Evolutionary conservation across 352 stramenopile genomes (phyloP).

Genomic region (Globisporangium splendens): DNA sequence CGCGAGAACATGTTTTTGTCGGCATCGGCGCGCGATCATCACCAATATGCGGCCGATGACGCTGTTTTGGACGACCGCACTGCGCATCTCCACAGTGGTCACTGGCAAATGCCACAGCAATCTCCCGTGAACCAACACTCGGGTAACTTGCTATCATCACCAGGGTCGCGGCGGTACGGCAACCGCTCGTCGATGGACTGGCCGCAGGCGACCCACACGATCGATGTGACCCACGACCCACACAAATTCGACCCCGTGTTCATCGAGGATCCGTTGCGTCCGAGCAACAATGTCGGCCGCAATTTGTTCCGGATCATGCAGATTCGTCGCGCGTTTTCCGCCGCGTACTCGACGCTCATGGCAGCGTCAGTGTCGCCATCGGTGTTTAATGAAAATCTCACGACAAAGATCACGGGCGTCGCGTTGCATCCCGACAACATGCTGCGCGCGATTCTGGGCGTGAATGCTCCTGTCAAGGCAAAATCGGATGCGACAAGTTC

Average conservation of each 20-base stretch:
- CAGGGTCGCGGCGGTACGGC: constrained; percentile 56
- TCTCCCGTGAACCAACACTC: constrained; percentile 37
- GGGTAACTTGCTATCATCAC: constrained; percentile 47
- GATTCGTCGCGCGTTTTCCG: constrained; percentile 75
- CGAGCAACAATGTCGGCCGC: constrained; percentile 94
- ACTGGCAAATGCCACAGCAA: constrained; percentile 60
- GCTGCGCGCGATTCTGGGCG: constrained; percentile 62
- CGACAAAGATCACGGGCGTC: constrained; percentile 56
- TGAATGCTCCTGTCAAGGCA: constrained; percentile 45
- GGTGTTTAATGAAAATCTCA: constrained; percentile 56
- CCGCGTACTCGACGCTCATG: constrained; percentile 69
- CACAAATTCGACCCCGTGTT: constrained; percentile 94
- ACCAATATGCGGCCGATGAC: constrained; percentile 47
- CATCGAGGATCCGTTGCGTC: constrained; percentile 93
- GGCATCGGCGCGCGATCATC: constrained; percentile 23
- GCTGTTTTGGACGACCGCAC: constrained; percentile 49
- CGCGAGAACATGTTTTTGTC: constrained; percentile 47
- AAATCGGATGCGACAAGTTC: constrained; percentile 30
- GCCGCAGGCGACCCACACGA: constrained; percentile 31
- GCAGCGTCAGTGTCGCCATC: constrained; percentile 47
- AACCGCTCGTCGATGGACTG: constrained; percentile 71
- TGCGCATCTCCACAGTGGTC: constrained; percentile 23
- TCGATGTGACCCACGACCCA: constrained; percentile 72
- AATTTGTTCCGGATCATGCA: constrained; percentile 96
- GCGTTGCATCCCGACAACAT: constrained; percentile 78